Evolutionary conservation across 352 stramenopile genomes (phyloP).

Genomic region (Saprolegnia diclina): DNA sequence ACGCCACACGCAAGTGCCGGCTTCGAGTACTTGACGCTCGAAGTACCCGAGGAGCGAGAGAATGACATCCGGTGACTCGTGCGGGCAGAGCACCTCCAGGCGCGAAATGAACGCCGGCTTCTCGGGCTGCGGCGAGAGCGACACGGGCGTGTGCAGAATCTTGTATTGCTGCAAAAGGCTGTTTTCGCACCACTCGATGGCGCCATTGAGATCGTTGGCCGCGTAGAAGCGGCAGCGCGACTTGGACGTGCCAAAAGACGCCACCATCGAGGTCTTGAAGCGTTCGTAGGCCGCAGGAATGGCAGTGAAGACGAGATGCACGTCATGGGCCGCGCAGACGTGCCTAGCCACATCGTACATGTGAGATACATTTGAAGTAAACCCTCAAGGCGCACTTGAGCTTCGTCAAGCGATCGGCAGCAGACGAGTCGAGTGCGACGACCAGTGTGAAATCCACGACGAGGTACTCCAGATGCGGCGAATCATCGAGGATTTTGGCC

Average conservation of each 20-base stretch:
- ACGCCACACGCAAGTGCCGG: slow-evolving; percentile 58
- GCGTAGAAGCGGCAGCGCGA: slow-evolving; percentile 40
- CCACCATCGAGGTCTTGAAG: slow-evolving; percentile 32
- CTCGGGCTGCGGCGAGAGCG: slow-evolving; percentile 1
- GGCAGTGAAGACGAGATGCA: slow-evolving; percentile 63
- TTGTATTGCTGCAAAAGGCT: slow-evolving; percentile 44
- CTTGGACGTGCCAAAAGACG: not conserved
- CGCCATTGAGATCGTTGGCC: slow-evolving; percentile 52
- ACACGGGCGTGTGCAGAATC: not conserved
- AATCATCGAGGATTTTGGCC: slow-evolving; percentile 52
- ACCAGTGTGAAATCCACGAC: slow-evolving; percentile 92
- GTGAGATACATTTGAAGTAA: not conserved
- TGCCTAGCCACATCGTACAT: slow-evolving; percentile 2
- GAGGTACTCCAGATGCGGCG: slow-evolving; percentile 33
- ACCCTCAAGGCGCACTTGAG: slow-evolving; percentile 46
- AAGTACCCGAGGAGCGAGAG: slow-evolving; percentile 73
- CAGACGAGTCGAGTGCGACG: slow-evolving; percentile 85
- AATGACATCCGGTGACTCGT: slow-evolving; percentile 54
- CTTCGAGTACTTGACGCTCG: slow-evolving; percentile 49
- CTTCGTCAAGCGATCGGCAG: slow-evolving; percentile 66
- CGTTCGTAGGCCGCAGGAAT: slow-evolving; percentile 54
- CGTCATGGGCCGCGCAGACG: slow-evolving; percentile 57
- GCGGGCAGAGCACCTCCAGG: slow-evolving; percentile 60
- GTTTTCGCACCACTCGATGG: slow-evolving; percentile 70
- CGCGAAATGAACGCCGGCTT: slow-evolving; percentile 26